Evolutionary conservation across 805 yeast species (phyloP).

Genomic region (Kazachstania psychrophila): DNA sequence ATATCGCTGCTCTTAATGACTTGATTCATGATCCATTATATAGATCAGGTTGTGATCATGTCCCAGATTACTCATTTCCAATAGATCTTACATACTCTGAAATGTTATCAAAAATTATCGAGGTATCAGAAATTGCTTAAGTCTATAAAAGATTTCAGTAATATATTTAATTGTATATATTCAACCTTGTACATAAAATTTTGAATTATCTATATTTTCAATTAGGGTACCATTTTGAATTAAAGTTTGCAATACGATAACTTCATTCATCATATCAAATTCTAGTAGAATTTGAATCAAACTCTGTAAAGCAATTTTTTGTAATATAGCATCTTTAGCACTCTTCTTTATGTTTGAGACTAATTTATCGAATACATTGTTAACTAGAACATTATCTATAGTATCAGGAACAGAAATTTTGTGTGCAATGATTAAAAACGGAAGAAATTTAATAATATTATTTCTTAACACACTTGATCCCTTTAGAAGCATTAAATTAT

Average conservation of each 20-base stretch:
- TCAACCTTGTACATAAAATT: constrained; percentile 2
- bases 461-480: constrained; percentile 1
- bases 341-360: constrained; percentile 6
- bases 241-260: not conserved
- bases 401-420: not conserved
- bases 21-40: too few species aligned
- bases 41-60: too few species aligned
- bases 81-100: not conserved
- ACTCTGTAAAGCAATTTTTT: constrained; percentile 10
- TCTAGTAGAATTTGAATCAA: constrained; percentile 18
- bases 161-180: not conserved
- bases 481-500: constrained; percentile 7
- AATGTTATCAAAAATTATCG: not conserved
- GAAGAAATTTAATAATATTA: constrained; percentile 34
- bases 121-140: not conserved
- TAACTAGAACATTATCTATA: constrained; percentile 4
- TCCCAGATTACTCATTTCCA: not conserved
- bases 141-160: not conserved
- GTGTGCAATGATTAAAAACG: constrained; percentile 26
- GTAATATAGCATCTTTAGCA: constrained; percentile 1
- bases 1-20: too few species aligned
- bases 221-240: not conserved
- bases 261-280: constrained; percentile 5
- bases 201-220: not conserved
- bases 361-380: not conserved